Evolutionary conservation across 2,329 filamentous ascomycete genomes (phyloP).

Genomic region (Cercospora sojina): DNA sequence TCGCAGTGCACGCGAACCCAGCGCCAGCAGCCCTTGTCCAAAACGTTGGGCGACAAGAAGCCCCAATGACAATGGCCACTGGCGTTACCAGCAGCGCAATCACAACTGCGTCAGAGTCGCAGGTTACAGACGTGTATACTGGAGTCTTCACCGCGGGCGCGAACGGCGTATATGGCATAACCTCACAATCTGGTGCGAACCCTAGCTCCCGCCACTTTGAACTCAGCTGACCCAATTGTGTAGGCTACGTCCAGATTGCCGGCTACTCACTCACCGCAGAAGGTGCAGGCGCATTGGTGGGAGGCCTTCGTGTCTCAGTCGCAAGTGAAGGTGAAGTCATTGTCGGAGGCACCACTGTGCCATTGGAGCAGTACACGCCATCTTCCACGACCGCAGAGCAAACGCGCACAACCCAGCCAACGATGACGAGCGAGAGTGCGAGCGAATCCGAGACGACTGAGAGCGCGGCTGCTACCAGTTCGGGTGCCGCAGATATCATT

Average conservation of each 20-base stretch:
- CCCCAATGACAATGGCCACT: neutral
- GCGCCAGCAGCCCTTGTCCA: constrained; percentile 7
- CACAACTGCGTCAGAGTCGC: neutral
- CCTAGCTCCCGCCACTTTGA: neutral
- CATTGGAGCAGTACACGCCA: constrained; percentile 9
- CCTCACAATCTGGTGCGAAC: neutral
- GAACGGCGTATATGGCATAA: constrained; percentile 4
- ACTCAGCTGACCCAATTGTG: neutral
- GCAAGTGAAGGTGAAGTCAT: constrained; percentile 14
- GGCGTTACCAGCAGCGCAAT: neutral
- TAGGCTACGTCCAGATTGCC: constrained; percentile 15
- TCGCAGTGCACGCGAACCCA: constrained; percentile 13
- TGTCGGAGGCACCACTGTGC: constrained; percentile 10
- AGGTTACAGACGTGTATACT: constrained; percentile 4
- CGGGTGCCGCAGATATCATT: constrained; percentile 9
- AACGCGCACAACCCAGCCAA: constrained; percentile 2
- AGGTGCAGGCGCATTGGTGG: constrained; percentile 20
- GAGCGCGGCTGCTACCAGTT: constrained; percentile 8
- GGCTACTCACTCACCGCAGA: constrained; percentile 25
- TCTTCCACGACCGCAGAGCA: constrained; percentile 4
- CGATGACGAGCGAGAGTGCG: neutral
- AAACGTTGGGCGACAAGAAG: constrained; percentile 4
- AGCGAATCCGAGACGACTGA: neutral
- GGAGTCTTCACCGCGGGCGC: constrained; percentile 8
- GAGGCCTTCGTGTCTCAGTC: constrained; percentile 17